Evolutionary conservation across 2,329 filamentous ascomycete species (phyloP), one percentile per base, ranked within the genome.

Genomic region (Fusarium devonianum): DNA sequence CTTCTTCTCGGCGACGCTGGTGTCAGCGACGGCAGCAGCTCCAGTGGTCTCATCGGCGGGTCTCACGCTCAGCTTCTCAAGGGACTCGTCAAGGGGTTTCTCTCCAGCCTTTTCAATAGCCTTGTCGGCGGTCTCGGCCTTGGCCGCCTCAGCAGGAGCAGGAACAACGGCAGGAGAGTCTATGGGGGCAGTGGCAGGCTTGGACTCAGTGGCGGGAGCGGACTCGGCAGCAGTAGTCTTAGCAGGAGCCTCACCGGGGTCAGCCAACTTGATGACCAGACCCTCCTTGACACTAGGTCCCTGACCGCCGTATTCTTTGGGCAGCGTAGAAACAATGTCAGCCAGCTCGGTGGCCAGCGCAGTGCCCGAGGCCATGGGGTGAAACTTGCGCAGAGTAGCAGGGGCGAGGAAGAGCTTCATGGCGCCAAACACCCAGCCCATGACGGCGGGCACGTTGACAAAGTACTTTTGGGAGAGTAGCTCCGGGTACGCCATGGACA

Each of bases 401-500:
- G 85, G 78, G 21, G 86, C 84, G 32, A 92, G 77, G 69, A 92
- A 87, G 13, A 90, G 73, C 76, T 91, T 92, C 77, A 92, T 87
- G 43, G 87, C 80, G 14, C 78, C 77, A 70, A 89, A 92, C 69
- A 92, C 82, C 80, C 92, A 97, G 47, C 90, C 89, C 92, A 97
- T 97, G 65, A 97, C 79, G 46, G 86, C 74, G 0, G 93, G 93
- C 5, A 97, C 90, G 66, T 97, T 97, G 75, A 97, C 89, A 69
- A 97, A 97, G 80, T 92, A 97, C 78, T 97, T 97, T 75, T 93
- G 78, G 7, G 67, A 54, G 17, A 97, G 81, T 8, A 96, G 84
- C 76, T 97, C 93, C 0, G 93, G 92, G 75, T 97, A 97, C 60
- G 89, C 89, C 61, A 83, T 85, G 40, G 86, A 83, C 70, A 97